Conservation (phyloP, 1,139 yeast species). For the Arxiozyma slooffiae region DNA sequence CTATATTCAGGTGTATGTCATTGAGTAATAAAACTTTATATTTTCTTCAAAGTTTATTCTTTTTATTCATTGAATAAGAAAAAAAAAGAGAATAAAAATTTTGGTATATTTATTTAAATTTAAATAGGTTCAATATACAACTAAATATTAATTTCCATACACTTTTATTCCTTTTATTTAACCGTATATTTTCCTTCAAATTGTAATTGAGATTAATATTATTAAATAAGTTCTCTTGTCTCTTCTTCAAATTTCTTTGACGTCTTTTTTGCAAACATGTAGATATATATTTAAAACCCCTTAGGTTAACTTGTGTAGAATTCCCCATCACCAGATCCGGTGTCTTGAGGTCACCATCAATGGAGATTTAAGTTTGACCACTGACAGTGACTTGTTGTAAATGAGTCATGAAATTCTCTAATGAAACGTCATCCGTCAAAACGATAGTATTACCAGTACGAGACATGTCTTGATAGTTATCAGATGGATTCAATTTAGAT, state of each 20-base stretch:
- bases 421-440: slow-evolving; percentile 86
- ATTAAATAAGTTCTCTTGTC: neutral
- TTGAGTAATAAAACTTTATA: neutral
- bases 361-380: slow-evolving; percentile 31
- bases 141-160: neutral
- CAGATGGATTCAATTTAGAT: slow-evolving; percentile 89
- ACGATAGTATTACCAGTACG: slow-evolving; percentile 63
- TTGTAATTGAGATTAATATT: slow-evolving; percentile 1
- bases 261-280: neutral
- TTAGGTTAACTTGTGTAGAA: neutral
- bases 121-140: slow-evolving; percentile 1
- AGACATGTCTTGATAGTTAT: slow-evolving; percentile 60
- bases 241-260: neutral
- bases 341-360: slow-evolving; percentile 10
- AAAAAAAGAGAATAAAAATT: neutral
- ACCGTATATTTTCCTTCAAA: neutral
- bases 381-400: slow-evolving; percentile 72
- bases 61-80: neutral
- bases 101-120: neutral
- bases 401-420: slow-evolving; percentile 87
- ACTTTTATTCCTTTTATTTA: neutral
- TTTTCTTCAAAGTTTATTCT: neutral
- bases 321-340: neutral
- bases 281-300: neutral
- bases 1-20: neutral